A percentile compares a stretch with the other conserved stretches of the same genome.
phyloP scores from a whole-genome alignment of 768 basidiomycete genomes.

The Cubamyces sp. region DNA sequence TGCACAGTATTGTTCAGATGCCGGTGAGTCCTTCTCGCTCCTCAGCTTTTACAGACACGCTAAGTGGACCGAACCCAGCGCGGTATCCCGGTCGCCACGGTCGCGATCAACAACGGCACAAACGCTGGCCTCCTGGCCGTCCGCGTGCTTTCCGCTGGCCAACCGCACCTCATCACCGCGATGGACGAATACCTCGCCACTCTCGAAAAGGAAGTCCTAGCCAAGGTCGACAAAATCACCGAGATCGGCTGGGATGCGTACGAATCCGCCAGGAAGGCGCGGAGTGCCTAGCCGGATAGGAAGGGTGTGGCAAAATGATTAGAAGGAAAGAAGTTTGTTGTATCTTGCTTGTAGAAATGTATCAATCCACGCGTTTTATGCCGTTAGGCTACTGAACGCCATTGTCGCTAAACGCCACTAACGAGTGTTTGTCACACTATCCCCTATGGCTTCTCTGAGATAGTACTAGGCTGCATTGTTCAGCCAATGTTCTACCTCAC shows the following conservation, averaged over 20 bases:
- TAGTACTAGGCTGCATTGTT: too few species aligned
- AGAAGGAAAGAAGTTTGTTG: background rate
- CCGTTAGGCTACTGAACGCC: conserved; percentile 7
- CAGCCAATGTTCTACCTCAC: too few species aligned
- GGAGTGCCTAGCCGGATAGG: background rate
- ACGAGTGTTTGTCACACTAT: too few species aligned
- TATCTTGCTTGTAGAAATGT: conserved; percentile 13
- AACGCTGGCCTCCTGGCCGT: conserved; percentile 93
- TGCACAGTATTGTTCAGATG: conserved; percentile 99
- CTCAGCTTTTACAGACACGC: background rate
- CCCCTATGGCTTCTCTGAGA: too few species aligned
- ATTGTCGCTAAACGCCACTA: background rate
- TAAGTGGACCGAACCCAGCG: conserved; percentile 52
- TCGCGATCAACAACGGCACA: conserved; percentile 93
- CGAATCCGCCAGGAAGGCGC: conserved; percentile 12
- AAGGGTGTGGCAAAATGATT: background rate
- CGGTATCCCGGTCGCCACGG: conserved; percentile 96
- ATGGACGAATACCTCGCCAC: conserved; percentile 77
- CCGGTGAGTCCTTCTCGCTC: conserved; percentile 63
- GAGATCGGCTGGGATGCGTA: conserved; percentile 78
- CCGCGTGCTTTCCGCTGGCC: conserved; percentile 81
- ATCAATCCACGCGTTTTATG: background rate
- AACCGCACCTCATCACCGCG: conserved; percentile 61
- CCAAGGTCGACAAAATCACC: conserved; percentile 76
- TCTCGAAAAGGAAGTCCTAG: conserved; percentile 76